Percentiles rank a stretch among this genome's conserved stretches.
Evolutionary conservation across 2,329 filamentous ascomycete genomes (phyloP).

Genomic region (Diplodia mutila): DNA sequence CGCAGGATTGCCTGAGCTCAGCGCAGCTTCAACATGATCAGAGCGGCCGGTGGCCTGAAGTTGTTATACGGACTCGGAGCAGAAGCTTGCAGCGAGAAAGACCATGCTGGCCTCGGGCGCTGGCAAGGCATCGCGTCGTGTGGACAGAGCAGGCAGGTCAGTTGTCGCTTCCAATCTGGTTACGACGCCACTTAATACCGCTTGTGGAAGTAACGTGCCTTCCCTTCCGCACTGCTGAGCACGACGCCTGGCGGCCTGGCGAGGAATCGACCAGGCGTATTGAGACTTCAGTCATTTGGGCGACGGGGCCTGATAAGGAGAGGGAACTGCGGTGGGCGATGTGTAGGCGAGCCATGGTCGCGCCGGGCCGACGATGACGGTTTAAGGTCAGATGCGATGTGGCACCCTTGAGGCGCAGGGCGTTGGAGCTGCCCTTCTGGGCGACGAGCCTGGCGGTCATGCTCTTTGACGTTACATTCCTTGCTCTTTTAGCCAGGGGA

Average conservation of each 20-base stretch:
- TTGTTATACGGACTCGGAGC: background rate
- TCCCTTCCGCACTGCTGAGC: background rate
- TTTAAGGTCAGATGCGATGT: conserved; percentile 8
- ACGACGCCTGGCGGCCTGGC: background rate
- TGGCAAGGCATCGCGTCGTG: background rate
- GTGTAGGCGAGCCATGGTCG: background rate
- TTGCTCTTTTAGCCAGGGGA: background rate
- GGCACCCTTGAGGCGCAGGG: background rate
- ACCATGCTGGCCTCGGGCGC: background rate
- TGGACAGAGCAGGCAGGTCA: conserved; percentile 1
- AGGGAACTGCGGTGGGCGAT: background rate
- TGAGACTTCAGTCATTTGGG: conserved; percentile 17
- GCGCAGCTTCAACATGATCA: background rate
- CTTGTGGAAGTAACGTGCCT: conserved; percentile 5
- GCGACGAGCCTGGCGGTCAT: conserved; percentile 15
- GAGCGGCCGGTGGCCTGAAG: background rate
- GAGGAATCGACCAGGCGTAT: background rate
- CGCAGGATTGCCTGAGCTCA: background rate
- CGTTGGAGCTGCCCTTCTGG: conserved; percentile 1
- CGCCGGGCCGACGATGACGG: background rate
- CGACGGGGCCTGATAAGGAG: background rate
- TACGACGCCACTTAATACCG: conserved; percentile 5
- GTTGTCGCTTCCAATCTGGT: background rate
- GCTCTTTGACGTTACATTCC: conserved; percentile 18
- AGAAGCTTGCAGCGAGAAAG: background rate